These are phyloP conservation scores for Penicillium sp. DNA, from an alignment of 2,329 filamentous ascomycete genomes.

Conservation along the genomic window DNA sequence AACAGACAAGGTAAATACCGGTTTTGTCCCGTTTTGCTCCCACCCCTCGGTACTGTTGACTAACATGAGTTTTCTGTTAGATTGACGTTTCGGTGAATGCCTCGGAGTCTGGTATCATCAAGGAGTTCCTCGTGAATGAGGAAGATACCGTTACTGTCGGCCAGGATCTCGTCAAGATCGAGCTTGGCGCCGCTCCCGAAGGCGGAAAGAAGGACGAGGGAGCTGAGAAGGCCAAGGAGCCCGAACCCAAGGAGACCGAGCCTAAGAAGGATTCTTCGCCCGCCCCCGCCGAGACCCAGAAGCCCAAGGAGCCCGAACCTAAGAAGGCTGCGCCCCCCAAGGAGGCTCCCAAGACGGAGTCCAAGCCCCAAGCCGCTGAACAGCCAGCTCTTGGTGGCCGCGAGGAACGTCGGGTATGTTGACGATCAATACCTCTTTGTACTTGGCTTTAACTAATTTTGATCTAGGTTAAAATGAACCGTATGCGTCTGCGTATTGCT, in stretches of 20 bases:
- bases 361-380: constrained; percentile 20
- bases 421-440: neutral
- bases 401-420: constrained; percentile 79
- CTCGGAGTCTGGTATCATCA: constrained; percentile 83
- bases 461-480: constrained; percentile 96
- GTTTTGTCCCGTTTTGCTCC: too few species aligned
- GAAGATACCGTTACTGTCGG: constrained; percentile 95
- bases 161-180: constrained; percentile 83
- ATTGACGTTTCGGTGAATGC: constrained; percentile 98
- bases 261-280: constrained; percentile 51
- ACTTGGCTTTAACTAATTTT: neutral
- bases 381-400: constrained; percentile 62
- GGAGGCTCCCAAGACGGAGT: constrained; percentile 16
- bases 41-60: neutral
- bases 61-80: constrained; percentile 46
- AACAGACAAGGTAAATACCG: constrained; percentile 81
- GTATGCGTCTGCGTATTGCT: constrained; percentile 95
- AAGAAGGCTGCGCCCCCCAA: constrained; percentile 39
- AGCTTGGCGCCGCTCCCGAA: constrained; percentile 66
- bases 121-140: constrained; percentile 85
- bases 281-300: constrained; percentile 30
- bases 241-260: constrained; percentile 51
- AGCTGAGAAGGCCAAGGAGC: constrained; percentile 58
- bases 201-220: constrained; percentile 55
- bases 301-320: constrained; percentile 28